Base-by-base conservation (phyloP, 2,329 filamentous ascomycete species). In the Neopestalotiopsis sp. region DNA sequence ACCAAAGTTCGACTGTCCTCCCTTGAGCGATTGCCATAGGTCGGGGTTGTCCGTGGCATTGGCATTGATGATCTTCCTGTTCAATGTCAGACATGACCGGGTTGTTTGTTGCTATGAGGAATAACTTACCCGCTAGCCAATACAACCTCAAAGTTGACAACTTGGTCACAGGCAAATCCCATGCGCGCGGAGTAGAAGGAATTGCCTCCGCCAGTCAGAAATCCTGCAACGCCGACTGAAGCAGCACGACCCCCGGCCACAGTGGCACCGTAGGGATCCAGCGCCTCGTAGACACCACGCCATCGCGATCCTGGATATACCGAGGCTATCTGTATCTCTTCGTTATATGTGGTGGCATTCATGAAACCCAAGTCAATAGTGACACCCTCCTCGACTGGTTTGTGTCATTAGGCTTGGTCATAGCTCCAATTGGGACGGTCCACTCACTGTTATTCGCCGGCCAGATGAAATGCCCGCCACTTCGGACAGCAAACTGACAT, bases 131-230 rank as follows among this genome's bases (percentile, higher is more conserved):
- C 83, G 65, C 74, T 75, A 0, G 80, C 80, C 0, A 84, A 78
- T 1, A 86, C 83, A 32, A 86, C 80, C 69, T 84, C 73, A 63
- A 76, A 84, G 61, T 78, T 80, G 45, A 77, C 68, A 1, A 86
- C 79, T 42, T 81, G 83, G 68, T 85, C 85, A 65, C 81, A 84
- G n/a, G 77, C 81, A 68, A 82, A 82, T 3, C 85, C 85, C 57
- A 81, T 75, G 0, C 77, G 75, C 9, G 57, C 68, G 2, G 72
- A 70, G 59, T 71, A 71, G 64, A 73, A 74, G 2, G 70, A 71
- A 57, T 73, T 72, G 4, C 76, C 76, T 13, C 76, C 75, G 3
- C 76, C 76, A 1, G 71, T 69, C 7, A 74, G 66, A 24, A 78
- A 75, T 38, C 75, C 76, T 7, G 67, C 73, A 9, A 78, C 74